Percentiles rank a stretch among this genome's conserved stretches.
phyloP scores from a whole-genome alignment of 768 basidiomycete species.

The Leccinum imitatum region DNA sequence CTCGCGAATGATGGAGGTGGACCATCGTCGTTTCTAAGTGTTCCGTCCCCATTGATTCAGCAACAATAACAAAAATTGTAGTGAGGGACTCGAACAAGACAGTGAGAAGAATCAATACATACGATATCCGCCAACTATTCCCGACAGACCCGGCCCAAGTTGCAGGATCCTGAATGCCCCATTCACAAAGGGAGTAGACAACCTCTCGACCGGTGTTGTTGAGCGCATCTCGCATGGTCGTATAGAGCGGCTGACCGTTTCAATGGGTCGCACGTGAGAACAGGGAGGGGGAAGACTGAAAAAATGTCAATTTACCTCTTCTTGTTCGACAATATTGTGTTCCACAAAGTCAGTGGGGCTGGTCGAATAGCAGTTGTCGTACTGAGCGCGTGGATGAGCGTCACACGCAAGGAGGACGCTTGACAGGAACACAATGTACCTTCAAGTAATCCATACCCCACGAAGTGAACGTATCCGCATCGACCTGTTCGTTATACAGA shows the following conservation, averaged over 20 bases:
- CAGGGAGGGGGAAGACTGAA: not conserved
- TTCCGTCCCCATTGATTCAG: not conserved
- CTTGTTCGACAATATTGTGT: not conserved
- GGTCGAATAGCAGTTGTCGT: slow-evolving; percentile 14
- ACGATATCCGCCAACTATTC: slow-evolving; percentile 54
- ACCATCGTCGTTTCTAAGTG: slow-evolving; percentile 11
- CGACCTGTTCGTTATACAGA: slow-evolving; percentile 6
- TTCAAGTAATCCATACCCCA: slow-evolving; percentile 18
- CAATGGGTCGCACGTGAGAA: not conserved
- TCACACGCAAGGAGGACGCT: not conserved
- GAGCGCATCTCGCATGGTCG: slow-evolving; percentile 13
- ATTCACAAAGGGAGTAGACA: slow-evolving; percentile 52
- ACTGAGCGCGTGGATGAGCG: not conserved
- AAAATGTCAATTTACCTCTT: slow-evolving; percentile 2
- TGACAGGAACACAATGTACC: not conserved
- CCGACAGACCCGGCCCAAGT: slow-evolving; percentile 45
- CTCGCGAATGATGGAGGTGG: slow-evolving; percentile 13
- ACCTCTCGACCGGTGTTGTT: slow-evolving; percentile 20
- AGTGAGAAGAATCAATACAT: slow-evolving; percentile 6
- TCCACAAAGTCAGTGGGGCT: slow-evolving; percentile 6
- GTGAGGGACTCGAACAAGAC: not conserved
- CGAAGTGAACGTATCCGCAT: slow-evolving; percentile 5
- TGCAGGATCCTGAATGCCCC: slow-evolving; percentile 54
- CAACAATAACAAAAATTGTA: not conserved
- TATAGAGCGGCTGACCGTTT: slow-evolving; percentile 2